phyloP scores from a whole-genome alignment of 2,329 filamentous ascomycete genomes.

The Sclerotinia glacialis region DNA sequence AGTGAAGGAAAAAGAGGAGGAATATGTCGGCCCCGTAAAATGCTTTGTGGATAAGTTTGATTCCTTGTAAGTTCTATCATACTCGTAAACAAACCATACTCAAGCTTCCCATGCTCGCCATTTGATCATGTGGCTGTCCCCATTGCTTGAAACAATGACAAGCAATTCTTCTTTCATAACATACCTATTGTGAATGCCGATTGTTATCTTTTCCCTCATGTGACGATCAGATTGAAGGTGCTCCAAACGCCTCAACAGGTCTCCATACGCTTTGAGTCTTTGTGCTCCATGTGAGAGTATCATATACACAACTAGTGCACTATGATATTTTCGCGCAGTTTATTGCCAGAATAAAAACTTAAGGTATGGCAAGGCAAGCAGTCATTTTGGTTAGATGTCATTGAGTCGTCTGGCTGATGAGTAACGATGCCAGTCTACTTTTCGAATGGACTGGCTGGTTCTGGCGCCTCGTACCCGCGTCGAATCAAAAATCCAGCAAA shows the following conservation, averaged over 20 bases:
- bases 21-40: not conserved
- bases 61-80: not conserved
- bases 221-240: not conserved
- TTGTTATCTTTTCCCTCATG: not conserved
- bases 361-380: not conserved
- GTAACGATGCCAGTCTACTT: constrained; percentile 12
- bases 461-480: constrained; percentile 35
- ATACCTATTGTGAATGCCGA: not conserved
- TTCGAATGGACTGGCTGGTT: constrained; percentile 36
- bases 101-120: not conserved
- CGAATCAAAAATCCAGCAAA: constrained; percentile 32
- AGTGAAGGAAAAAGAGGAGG: not conserved
- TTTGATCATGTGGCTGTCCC: not conserved
- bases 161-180: not conserved
- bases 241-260: not conserved
- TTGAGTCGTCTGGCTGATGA: not conserved
- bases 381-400: not conserved
- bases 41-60: not conserved
- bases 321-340: not conserved
- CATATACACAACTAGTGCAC: not conserved
- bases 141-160: not conserved
- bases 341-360: not conserved
- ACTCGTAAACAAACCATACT: not conserved
- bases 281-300: not conserved
- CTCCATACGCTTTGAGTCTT: not conserved